Percentiles rank a stretch among this genome's conserved stretches.
phyloP scores from a whole-genome alignment of 306 rosid genomes.

The Glycine latifolia region DNA sequence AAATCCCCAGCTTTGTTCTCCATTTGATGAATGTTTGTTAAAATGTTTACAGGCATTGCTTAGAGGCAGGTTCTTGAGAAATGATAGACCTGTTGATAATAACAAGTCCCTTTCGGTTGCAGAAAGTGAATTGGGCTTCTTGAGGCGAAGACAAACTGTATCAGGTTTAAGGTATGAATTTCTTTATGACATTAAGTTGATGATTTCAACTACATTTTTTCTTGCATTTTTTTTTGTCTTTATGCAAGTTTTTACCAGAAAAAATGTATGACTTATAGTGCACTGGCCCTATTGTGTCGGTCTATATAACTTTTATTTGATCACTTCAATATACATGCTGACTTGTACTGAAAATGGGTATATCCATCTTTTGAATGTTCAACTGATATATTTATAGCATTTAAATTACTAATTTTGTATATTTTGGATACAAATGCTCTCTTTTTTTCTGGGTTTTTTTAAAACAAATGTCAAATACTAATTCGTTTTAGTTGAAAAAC shows the following conservation, averaged over 20 bases:
- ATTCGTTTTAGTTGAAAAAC: constrained; percentile 5
- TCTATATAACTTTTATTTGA: not conserved
- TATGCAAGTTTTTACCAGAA: not conserved
- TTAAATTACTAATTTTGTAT: not conserved
- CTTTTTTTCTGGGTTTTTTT: not conserved
- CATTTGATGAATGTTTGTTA: constrained; percentile 33
- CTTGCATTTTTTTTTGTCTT: not conserved
- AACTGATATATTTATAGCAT: not conserved
- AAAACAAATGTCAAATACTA: not conserved
- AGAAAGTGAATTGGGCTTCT: constrained; percentile 85
- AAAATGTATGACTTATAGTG: not conserved
- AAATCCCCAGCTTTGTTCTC: constrained; percentile 29
- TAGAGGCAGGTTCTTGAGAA: constrained; percentile 92
- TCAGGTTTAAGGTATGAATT: constrained; percentile 81
- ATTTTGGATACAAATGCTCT: not conserved
- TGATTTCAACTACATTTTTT: not conserved
- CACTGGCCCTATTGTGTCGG: not conserved
- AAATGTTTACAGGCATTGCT: constrained; percentile 80
- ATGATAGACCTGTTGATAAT: constrained; percentile 68
- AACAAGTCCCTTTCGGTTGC: constrained; percentile 75
- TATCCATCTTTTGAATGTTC: not conserved
- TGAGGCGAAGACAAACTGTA: constrained; percentile 84
- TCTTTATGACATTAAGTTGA: constrained; percentile 25
- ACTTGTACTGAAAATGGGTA: not conserved
- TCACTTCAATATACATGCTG: too few relatives aligned